phyloP scores from a whole-genome alignment of 2,329 filamentous ascomycete genomes.

The Parasarocladium wereldwijsianum region DNA sequence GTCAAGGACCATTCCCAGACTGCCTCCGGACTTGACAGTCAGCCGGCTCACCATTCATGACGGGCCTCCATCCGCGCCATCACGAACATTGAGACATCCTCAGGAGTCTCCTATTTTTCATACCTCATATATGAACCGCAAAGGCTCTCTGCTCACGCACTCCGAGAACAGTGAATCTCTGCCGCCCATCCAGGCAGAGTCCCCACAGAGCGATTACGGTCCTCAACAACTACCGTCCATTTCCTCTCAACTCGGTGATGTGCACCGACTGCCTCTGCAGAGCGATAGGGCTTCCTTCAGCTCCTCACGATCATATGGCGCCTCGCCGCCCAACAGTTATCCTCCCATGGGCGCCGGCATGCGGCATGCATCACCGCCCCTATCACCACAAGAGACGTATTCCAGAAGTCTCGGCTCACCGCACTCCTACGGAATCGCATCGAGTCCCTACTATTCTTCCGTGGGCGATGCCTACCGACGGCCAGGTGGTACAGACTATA shows the following conservation, averaged over 20 bases:
- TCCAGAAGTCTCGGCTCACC: constrained; percentile 32
- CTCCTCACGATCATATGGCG: constrained; percentile 18
- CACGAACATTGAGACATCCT: no score
- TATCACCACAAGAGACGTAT: constrained; percentile 33
- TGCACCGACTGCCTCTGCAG: constrained; percentile 13
- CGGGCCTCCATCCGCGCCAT: not conserved
- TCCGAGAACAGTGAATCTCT: constrained; percentile 7
- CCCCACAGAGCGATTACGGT: constrained; percentile 18
- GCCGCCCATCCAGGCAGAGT: constrained; percentile 22
- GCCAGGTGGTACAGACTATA: constrained; percentile 25
- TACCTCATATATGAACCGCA: no score
- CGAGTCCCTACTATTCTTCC: constrained; percentile 24
- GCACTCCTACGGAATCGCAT: constrained; percentile 19
- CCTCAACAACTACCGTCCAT: constrained; percentile 24
- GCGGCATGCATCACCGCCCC: constrained; percentile 29
- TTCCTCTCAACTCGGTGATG: constrained; percentile 4
- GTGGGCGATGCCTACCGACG: constrained; percentile 16
- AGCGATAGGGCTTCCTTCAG: constrained; percentile 23
- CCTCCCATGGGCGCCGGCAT: constrained; percentile 14
- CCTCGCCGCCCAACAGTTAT: constrained; percentile 12
- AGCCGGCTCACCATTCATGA: constrained; percentile 1
- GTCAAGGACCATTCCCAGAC: not conserved
- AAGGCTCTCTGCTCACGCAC: no score
- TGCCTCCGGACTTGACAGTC: constrained; percentile 1
- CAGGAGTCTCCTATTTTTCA: no score